Conservation (phyloP, 768 basidiomycete species). For the Termitomyces sp. region DNA sequence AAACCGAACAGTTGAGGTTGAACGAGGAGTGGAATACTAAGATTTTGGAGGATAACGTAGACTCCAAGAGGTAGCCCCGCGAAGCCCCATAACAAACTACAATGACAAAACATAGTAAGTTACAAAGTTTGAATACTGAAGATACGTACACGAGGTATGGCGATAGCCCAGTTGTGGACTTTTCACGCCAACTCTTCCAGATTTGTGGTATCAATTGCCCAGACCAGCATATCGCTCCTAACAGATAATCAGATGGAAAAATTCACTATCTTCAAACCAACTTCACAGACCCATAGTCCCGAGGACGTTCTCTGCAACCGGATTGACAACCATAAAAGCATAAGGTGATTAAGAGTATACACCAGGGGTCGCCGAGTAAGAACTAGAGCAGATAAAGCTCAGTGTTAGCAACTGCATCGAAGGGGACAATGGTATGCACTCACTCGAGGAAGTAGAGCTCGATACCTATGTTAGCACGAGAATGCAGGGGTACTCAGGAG, state of each 20-base stretch:
- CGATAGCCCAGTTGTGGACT: conserved; percentile 67
- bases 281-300: conserved; percentile 55
- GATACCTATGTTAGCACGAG: background rate
- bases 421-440: background rate
- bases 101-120: background rate
- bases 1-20: conserved; percentile 63
- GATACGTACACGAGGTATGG: conserved; percentile 53
- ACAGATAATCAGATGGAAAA: background rate
- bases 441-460: background rate
- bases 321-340: conserved; percentile 37
- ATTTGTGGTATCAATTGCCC: conserved; percentile 66
- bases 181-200: conserved; percentile 63
- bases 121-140: background rate
- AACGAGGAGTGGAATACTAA: conserved; percentile 69
- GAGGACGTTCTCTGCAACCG: conserved; percentile 58
- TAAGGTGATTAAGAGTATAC: background rate
- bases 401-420: background rate
- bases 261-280: background rate
- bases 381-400: background rate
- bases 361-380: background rate
- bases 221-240: conserved; percentile 65
- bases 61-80: conserved; percentile 58
- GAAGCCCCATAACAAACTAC: conserved; percentile 57
- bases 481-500: background rate
- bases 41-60: conserved; percentile 56